Conservation (phyloP, 495 filamentous ascomycete species). For the Tuber magnatum region DNA sequence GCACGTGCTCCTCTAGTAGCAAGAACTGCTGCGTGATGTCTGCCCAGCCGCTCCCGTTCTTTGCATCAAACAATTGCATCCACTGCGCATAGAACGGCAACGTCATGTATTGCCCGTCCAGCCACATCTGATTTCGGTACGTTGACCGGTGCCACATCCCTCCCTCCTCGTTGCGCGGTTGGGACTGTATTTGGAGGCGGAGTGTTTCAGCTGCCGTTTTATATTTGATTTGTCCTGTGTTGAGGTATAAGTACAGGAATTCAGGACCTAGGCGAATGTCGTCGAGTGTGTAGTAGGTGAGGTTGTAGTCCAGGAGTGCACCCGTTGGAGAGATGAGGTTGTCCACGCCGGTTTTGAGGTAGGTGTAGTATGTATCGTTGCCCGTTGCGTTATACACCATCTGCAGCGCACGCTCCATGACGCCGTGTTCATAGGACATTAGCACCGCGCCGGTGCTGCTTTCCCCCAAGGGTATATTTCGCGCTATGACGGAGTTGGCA, state of each 20-base stretch:
- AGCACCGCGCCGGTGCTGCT: slow-evolving; percentile 31
- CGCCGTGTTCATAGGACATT: slow-evolving; percentile 43
- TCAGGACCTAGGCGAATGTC: slow-evolving; percentile 49
- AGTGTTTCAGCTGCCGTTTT: slow-evolving; percentile 45
- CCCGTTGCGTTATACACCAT: slow-evolving; percentile 41
- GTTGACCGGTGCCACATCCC: slow-evolving; percentile 52
- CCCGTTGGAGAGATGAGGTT: slow-evolving; percentile 43
- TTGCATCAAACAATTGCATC: slow-evolving; percentile 44
- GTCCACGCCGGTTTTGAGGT: slow-evolving; percentile 43
- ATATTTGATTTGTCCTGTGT: slow-evolving; percentile 42
- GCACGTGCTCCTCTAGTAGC: slow-evolving; percentile 49
- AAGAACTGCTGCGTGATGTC: slow-evolving; percentile 52
- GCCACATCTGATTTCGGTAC: slow-evolving; percentile 54
- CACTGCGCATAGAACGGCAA: slow-evolving; percentile 49
- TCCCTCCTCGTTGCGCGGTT: slow-evolving; percentile 47
- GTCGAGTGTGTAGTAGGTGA: slow-evolving; percentile 47
- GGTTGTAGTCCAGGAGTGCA: slow-evolving; percentile 43
- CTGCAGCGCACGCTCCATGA: slow-evolving; percentile 43
- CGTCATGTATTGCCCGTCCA: slow-evolving; percentile 53
- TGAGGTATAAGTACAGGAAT: slow-evolving; percentile 46
- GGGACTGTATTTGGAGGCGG: slow-evolving; percentile 46
- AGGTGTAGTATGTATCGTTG: slow-evolving; percentile 40
- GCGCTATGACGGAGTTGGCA: slow-evolving; percentile 48
- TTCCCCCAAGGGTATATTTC: slow-evolving; percentile 42
- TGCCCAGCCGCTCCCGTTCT: slow-evolving; percentile 44